A percentile compares a stretch with the other conserved stretches of the same genome.
Conservation (phyloP, 148 eudicot species). For the Chenopodium quinoa region DNA sequence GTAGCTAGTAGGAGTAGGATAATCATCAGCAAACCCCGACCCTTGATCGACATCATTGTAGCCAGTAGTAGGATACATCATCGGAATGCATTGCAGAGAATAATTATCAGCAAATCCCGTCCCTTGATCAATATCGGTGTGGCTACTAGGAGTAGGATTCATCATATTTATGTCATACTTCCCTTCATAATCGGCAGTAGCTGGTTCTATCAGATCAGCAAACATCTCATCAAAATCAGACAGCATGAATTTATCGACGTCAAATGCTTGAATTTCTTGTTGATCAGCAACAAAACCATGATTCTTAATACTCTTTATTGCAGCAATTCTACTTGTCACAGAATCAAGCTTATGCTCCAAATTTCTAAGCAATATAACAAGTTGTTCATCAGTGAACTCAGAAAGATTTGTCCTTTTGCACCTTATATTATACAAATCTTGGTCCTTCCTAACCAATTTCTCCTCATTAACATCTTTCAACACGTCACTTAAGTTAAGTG, state of each 20-base stretch:
- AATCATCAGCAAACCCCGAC: too few relatives aligned
- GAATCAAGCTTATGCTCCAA: slow-evolving; percentile 27
- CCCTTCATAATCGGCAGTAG: background rate
- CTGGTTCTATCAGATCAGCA: too few relatives aligned
- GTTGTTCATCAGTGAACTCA: background rate
- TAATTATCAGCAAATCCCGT: too few relatives aligned
- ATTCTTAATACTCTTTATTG: background rate
- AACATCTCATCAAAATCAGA: too few relatives aligned
- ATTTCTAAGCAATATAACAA: slow-evolving; percentile 10
- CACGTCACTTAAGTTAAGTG: slow-evolving; percentile 20
- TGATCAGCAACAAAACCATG: background rate
- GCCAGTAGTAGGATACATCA: too few relatives aligned
- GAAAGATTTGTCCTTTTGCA: slow-evolving; percentile 16
- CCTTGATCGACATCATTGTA: too few relatives aligned
- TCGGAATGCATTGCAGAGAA: too few relatives aligned
- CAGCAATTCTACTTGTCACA: slow-evolving; percentile 20
- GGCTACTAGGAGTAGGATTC: background rate
- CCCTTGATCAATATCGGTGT: too few relatives aligned
- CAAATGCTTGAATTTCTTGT: background rate
- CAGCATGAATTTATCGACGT: background rate
- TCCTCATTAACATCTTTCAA: background rate
- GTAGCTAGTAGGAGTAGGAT: background rate
- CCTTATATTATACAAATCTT: slow-evolving; percentile 3
- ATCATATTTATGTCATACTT: slow-evolving; percentile 8
- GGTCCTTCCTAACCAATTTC: background rate